phyloP scores from a whole-genome alignment of 169 alveolate genomes.

The Eimeria praecox region DNA sequence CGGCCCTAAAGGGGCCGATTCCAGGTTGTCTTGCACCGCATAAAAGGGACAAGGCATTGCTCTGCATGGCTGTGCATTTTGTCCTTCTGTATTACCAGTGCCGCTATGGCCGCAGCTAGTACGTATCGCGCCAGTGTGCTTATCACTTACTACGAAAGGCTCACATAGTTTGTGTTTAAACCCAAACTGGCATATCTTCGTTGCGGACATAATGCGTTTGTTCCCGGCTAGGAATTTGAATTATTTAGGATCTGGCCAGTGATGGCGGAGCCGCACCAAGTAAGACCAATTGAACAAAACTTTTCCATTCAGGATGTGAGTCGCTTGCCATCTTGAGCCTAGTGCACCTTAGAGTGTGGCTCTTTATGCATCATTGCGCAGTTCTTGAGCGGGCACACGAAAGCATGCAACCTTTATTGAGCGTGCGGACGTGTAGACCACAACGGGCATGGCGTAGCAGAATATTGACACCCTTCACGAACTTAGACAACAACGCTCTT shows the following conservation, averaged over 20 bases:
- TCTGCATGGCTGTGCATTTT: too few species aligned
- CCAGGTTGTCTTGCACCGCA: background rate
- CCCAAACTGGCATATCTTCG: background rate
- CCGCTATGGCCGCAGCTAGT: background rate
- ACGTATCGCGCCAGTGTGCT: background rate
- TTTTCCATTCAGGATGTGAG: constrained; percentile 1
- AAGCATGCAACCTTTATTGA: background rate
- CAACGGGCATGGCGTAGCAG: background rate
- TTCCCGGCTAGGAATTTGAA: background rate
- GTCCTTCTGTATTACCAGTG: background rate
- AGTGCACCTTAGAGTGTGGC: background rate
- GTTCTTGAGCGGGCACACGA: background rate
- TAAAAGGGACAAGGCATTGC: too few species aligned
- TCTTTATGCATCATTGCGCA: background rate
- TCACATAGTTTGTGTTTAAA: background rate
- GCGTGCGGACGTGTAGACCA: background rate
- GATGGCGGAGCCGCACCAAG: background rate
- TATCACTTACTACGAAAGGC: background rate
- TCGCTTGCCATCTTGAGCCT: background rate
- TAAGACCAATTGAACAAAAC: background rate
- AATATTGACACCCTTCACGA: background rate
- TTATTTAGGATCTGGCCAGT: background rate
- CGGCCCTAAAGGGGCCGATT: background rate
- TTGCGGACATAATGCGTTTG: background rate
- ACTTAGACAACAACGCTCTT: background rate